phyloP scores from a whole-genome alignment of 2,329 filamentous ascomycete species.

The Endocalyx cinctus region DNA sequence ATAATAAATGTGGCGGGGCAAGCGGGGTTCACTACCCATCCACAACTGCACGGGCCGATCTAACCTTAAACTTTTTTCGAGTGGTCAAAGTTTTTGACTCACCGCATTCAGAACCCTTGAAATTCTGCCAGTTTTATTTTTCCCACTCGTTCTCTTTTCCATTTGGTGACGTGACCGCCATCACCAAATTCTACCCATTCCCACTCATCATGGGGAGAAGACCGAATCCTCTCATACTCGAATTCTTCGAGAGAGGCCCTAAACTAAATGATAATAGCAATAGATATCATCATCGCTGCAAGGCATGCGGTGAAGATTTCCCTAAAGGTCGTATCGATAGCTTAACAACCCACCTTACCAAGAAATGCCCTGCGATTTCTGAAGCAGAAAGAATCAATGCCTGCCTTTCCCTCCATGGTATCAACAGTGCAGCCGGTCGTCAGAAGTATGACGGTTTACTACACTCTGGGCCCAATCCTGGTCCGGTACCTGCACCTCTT shows the following conservation, averaged over 20 bases:
- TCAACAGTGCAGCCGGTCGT: slow-evolving; percentile 40
- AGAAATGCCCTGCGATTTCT: slow-evolving; percentile 78
- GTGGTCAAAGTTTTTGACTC: slow-evolving; percentile 21
- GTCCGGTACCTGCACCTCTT: slow-evolving; percentile 10
- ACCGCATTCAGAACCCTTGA: no score
- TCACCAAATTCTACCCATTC: slow-evolving; percentile 4
- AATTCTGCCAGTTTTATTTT: slow-evolving; percentile 25
- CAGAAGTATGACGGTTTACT: slow-evolving; percentile 16
- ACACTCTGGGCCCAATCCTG: slow-evolving; percentile 27
- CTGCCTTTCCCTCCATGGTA: slow-evolving; percentile 66
- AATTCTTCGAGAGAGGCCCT: slow-evolving; percentile 81
- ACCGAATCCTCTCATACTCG: slow-evolving; percentile 78
- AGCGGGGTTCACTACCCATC: no score
- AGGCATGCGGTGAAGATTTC: slow-evolving; percentile 81
- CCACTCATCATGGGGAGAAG: slow-evolving; percentile 73
- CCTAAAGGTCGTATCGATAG: slow-evolving; percentile 85
- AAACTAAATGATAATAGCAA: slow-evolving; percentile 89
- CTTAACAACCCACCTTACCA: slow-evolving; percentile 74
- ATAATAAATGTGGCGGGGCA: no score
- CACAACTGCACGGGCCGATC: slow-evolving; percentile 5
- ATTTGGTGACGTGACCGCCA: slow-evolving; percentile 8
- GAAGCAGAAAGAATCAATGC: slow-evolving; percentile 72
- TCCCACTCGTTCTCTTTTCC: slow-evolving; percentile 8
- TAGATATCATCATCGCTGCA: slow-evolving; percentile 88
- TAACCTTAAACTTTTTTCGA: slow-evolving; percentile 4